Evolutionary conservation across 2,329 filamentous ascomycete genomes (phyloP).

Genomic region (Lasiodiplodia sp.): DNA sequence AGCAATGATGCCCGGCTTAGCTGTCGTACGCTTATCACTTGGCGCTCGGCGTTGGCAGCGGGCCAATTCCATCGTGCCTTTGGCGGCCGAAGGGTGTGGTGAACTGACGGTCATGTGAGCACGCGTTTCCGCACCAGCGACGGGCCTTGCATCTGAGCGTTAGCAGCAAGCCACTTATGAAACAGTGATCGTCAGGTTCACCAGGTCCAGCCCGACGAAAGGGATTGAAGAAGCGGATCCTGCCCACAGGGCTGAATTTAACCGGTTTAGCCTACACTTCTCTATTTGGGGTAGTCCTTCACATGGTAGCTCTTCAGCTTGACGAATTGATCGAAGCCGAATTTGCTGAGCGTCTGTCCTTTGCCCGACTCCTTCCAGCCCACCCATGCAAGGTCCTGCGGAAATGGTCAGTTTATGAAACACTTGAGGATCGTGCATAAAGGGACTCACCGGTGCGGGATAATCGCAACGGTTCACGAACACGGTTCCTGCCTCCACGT

Average conservation of each 20-base stretch:
- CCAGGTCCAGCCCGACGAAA: neutral
- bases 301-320: slow-evolving; percentile 96
- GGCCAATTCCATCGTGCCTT: slow-evolving; percentile 23
- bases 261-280: slow-evolving; percentile 17
- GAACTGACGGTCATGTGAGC: slow-evolving; percentile 35
- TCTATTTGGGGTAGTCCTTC: slow-evolving; percentile 74
- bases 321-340: slow-evolving; percentile 94
- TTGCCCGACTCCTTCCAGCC: slow-evolving; percentile 98
- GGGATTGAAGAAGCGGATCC: slow-evolving; percentile 6
- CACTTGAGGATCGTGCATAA: slow-evolving; percentile 36
- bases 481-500: slow-evolving; percentile 90
- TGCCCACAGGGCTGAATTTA: slow-evolving; percentile 23
- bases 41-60: slow-evolving; percentile 28
- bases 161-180: slow-evolving; percentile 12
- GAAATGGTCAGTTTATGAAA: slow-evolving; percentile 35
- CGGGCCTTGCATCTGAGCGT: slow-evolving; percentile 26
- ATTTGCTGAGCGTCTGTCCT: slow-evolving; percentile 86
- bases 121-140: slow-evolving; percentile 34
- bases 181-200: slow-evolving; percentile 21
- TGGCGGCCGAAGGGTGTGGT: slow-evolving; percentile 3
- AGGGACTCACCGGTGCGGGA: slow-evolving; percentile 80
- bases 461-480: slow-evolving; percentile 96
- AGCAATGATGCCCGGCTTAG: slow-evolving; percentile 11
- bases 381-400: slow-evolving; percentile 89
- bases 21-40: slow-evolving; percentile 28